These are phyloP conservation scores for Aspergillus niger DNA, from an alignment of 2,329 filamentous ascomycete genomes.

Conservation along the genomic window DNA sequence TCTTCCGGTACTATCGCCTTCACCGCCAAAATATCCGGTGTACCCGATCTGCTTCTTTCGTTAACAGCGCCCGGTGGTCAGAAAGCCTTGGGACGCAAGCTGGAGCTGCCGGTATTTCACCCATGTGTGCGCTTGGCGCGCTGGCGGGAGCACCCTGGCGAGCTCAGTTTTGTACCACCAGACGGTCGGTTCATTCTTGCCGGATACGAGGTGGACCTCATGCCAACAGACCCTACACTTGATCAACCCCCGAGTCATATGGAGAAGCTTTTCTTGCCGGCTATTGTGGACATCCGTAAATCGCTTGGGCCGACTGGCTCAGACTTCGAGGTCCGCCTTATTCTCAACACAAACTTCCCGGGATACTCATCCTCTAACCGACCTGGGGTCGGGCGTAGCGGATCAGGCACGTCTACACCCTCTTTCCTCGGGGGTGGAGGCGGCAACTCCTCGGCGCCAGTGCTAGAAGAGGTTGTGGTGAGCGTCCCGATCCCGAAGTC, in stretches of 20 bases:
- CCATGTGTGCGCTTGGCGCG: slow-evolving; percentile 88
- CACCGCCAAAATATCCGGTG: slow-evolving; percentile 89
- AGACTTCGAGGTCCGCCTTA: slow-evolving; percentile 85
- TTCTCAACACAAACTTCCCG: slow-evolving; percentile 67
- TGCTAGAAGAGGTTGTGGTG: slow-evolving; percentile 75
- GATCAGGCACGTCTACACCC: slow-evolving; percentile 51
- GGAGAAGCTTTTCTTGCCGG: slow-evolving; percentile 75
- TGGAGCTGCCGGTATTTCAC: slow-evolving; percentile 92
- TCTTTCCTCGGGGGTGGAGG: slow-evolving; percentile 52
- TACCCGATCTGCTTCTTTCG: slow-evolving; percentile 83
- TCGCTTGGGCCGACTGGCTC: slow-evolving; percentile 71
- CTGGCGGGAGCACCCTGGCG: slow-evolving; percentile 86
- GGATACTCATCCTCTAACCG: slow-evolving; percentile 45
- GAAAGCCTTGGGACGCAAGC: slow-evolving; percentile 69
- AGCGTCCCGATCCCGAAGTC: slow-evolving; percentile 75
- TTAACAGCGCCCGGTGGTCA: slow-evolving; percentile 80
- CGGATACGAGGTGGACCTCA: slow-evolving; percentile 88
- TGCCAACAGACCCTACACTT: slow-evolving; percentile 68
- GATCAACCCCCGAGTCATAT: slow-evolving; percentile 55
- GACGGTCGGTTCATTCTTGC: slow-evolving; percentile 92
- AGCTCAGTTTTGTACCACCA: slow-evolving; percentile 93
- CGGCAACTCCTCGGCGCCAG: slow-evolving; percentile 61
- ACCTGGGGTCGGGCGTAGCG: slow-evolving; percentile 42
- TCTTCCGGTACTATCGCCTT: slow-evolving; percentile 93
- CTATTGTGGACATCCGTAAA: slow-evolving; percentile 78